Base-by-base conservation (phyloP, 1,139 yeast species). In the Magnusiomyces sp. region DNA sequence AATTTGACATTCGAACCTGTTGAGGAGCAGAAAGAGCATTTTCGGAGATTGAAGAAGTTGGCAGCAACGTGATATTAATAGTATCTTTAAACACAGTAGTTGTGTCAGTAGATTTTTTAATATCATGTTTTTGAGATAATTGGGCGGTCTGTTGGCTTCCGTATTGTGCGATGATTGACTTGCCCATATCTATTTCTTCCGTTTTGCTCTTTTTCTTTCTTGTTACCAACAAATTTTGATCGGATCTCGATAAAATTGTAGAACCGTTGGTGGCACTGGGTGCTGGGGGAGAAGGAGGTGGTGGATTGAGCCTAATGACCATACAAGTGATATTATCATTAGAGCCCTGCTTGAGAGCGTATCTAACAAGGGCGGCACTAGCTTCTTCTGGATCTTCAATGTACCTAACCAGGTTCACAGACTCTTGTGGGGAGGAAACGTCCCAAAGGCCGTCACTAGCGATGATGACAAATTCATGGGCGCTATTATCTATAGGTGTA, bases 391-490 rank as follows among this genome's bases (percentile, higher is more conserved):
- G 80, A 57, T 77, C 79, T 2, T 61, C 58, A 3, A 72, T 67
- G 43, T 76, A 75, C 44, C 72, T 67, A 5, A 83, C 80, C 56
- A 79, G 64, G 50, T 80, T 80, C 52, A 90, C 83, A 0, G 96
- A 96, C 52, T 76, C 76, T 54, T 79, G 80, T 62, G 87, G 96
- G 10, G 78, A 73, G 49, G 87, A 72, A 3, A 89, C 95, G 64
- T 89, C 96, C 96, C 96, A 89, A 10, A 89, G 71, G 0, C 97
- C 97, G 67, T 89, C 97, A 65, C 96, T 88, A 0, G 95, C 97
- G 52, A 89, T 68, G 43, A 89, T 86, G 62, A 89, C 66, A 61
- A 83, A 84, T 56, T 82, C 78, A 62, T 87, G 95, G 5, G 68
- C 69, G 20, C 67, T 58, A 53, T 73, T 67, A 47, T 48, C 55